A percentile compares a stretch with the other conserved stretches of the same genome.
Conservation (phyloP, 2,329 filamentous ascomycete genomes). For the Mollisia scopiformis region DNA sequence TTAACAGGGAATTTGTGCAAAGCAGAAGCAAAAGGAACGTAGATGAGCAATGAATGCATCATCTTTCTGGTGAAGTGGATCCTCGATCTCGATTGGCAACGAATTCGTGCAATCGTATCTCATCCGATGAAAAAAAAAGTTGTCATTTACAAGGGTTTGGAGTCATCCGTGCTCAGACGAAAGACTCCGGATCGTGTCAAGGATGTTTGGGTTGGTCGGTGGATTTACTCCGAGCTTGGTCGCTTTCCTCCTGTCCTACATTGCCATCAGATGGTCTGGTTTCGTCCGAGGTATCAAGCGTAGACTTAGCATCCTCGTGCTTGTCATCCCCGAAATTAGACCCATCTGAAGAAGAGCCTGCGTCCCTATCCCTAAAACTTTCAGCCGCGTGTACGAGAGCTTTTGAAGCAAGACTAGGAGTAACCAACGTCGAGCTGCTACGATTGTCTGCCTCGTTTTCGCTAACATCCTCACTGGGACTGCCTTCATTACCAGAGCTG, state of each 20-base stretch:
- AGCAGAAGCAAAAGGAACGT: conserved; percentile 2
- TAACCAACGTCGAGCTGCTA: conserved; percentile 19
- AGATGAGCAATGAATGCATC: not conserved
- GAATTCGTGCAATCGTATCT: not conserved
- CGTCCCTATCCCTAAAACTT: conserved; percentile 10
- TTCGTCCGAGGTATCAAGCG: not conserved
- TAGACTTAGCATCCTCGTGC: not conserved
- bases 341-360: conserved; percentile 15
- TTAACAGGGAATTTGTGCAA: conserved; percentile 14
- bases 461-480: conserved; percentile 32
- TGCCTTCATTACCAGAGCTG: conserved; percentile 31
- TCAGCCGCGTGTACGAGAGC: conserved; percentile 20
- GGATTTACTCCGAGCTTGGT: not conserved
- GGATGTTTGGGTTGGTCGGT: conserved; percentile 2
- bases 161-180: not conserved
- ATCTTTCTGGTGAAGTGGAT: not conserved
- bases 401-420: conserved; percentile 21
- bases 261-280: conserved; percentile 3
- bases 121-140: not conserved
- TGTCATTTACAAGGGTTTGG: not conserved
- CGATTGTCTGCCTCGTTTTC: conserved; percentile 33
- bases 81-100: conserved; percentile 5
- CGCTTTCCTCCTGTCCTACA: not conserved
- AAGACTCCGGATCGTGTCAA: not conserved
- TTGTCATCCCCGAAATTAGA: conserved; percentile 24